Evolutionary conservation across 148 eudicot species (phyloP).

Genomic region (Silene uniflora): DNA sequence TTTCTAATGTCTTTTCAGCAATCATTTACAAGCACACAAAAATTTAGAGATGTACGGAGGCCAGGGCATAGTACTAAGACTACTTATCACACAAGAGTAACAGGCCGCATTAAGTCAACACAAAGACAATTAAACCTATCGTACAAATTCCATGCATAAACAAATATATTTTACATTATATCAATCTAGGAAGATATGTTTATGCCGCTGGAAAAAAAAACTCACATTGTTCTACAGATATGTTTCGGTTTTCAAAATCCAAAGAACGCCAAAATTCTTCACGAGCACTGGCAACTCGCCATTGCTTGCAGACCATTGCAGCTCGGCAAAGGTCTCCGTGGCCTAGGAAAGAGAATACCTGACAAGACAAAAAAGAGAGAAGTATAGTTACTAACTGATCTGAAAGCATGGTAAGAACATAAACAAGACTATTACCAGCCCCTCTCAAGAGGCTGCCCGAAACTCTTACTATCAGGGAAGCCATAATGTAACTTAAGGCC

Average conservation of each 20-base stretch:
- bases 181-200: background rate
- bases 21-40: too few relatives aligned
- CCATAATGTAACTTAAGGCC: background rate
- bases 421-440: background rate
- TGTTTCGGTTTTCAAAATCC: conserved; percentile 67
- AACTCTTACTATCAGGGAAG: background rate
- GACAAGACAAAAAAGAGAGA: conserved; percentile 10
- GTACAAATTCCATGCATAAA: background rate
- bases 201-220: conserved; percentile 6
- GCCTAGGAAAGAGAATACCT: conserved; percentile 89
- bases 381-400: background rate
- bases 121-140: background rate
- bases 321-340: conserved; percentile 81
- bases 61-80: background rate
- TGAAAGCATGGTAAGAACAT: background rate
- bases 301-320: conserved; percentile 90
- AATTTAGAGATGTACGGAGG: background rate
- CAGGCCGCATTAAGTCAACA: background rate
- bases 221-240: conserved; percentile 76
- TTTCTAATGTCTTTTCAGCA: too few relatives aligned
- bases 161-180: background rate
- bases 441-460: background rate
- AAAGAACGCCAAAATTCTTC: conserved; percentile 92
- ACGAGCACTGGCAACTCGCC: conserved; percentile 87
- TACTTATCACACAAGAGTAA: background rate